Base-by-base conservation (phyloP, 345 rosid species). In the Litchi chinensis region DNA sequence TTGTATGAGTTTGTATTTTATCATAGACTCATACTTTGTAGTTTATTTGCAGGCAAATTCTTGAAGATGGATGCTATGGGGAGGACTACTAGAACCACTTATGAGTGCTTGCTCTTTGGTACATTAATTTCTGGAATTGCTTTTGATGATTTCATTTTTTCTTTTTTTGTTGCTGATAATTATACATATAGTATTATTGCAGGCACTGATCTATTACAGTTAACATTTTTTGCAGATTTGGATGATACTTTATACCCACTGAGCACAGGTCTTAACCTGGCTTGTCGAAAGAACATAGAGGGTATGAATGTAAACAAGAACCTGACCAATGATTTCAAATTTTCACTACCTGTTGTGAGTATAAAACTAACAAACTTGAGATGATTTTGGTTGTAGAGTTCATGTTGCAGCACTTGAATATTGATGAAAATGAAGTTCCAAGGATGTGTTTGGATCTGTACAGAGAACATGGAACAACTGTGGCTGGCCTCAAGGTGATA, bases 401-500 rank as follows among this genome's bases (percentile, higher is more conserved):
- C 82, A 95, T 95, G 99, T 74, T 86, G 90, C 85, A 88, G 19
- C 76, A 87, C 68, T 82, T 93, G 73, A 81, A 85, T 16, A 90
- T 95, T 15, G 92, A 95, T 79, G 96, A 92, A 87, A 90, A 83
- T 75, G 90, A 91, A 82, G 93, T 95, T 5, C 94, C 97, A 32
- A 88, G 92, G 82, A 86, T 95, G 92, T 93, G 98, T 82, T 65
- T 93, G 84, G 98, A 93, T 26, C 87, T 95, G 76, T 95, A 95
- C 85, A 89, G 80, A 82, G 97, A 95, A 78, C 67, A 93, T 82
- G 99, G 98, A 81, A 95, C 99, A 74, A 95, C 99, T 76, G 92
- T 95, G 99, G 98, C 98, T 37, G 99, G 99, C 79, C 86, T 95
- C 15, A 91, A 91, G 95, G 99, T 91, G 52, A 80, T 40, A 37